These are phyloP conservation scores for Thermoascus crustaceus DNA, from an alignment of 2,329 filamentous ascomycete species.

Conservation along the genomic window DNA sequence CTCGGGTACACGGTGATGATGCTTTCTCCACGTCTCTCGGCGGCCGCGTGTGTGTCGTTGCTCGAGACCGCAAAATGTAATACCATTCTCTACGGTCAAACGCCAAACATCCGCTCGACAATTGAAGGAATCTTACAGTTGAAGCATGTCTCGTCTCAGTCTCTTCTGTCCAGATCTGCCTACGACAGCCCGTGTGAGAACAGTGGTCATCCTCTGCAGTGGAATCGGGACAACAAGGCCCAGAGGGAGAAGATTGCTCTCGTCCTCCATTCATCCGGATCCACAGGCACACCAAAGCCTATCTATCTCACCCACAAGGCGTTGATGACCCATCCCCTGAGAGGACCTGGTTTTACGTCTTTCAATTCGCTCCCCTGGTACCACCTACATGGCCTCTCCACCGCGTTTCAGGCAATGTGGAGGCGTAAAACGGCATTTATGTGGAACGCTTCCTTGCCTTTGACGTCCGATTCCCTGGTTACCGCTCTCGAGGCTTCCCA, in stretches of 20 bases:
- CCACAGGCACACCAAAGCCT: slow-evolving; percentile 42
- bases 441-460: slow-evolving; percentile 33
- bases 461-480: slow-evolving; percentile 30
- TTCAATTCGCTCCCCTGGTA: slow-evolving; percentile 40
- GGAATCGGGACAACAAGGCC: too few relatives aligned
- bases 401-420: slow-evolving; percentile 38
- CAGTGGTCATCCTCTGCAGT: neutral
- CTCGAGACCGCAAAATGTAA: slow-evolving; percentile 28
- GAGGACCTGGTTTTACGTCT: slow-evolving; percentile 30
- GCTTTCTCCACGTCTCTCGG: slow-evolving; percentile 37
- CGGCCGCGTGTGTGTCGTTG: slow-evolving; percentile 33
- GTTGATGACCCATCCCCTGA: slow-evolving; percentile 29
- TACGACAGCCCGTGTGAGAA: too few relatives aligned
- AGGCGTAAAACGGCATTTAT: slow-evolving; percentile 35
- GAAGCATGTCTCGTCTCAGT: slow-evolving; percentile 17
- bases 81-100: slow-evolving; percentile 31
- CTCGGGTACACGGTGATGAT: slow-evolving; percentile 38
- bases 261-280: slow-evolving; percentile 43
- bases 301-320: slow-evolving; percentile 36
- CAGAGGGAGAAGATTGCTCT: slow-evolving; percentile 27
- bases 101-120: slow-evolving; percentile 24
- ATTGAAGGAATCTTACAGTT: slow-evolving; percentile 20
- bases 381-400: slow-evolving; percentile 37
- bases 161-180: neutral
- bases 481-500: slow-evolving; percentile 27